Base-by-base conservation (phyloP, 2,329 filamentous ascomycete species). In the Diaporthe sp. region DNA sequence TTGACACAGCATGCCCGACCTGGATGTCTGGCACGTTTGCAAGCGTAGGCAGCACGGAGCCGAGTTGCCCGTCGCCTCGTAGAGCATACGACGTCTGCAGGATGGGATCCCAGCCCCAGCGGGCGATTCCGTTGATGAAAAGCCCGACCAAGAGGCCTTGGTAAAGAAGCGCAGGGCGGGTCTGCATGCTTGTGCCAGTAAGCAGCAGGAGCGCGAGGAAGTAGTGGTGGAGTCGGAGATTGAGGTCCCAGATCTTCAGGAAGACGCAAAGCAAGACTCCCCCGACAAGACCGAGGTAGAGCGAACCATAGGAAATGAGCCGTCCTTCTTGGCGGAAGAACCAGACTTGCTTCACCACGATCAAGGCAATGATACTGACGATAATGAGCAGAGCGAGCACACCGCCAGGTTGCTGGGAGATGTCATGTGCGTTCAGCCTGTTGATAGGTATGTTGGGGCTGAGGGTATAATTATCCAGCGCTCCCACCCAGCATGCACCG, bases 401-500 rank as follows among this genome's bases (percentile, higher is more conserved):
- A 0, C 96, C 97, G 10, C 97, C 97, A 0, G 97, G 96, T 81
- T 99, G 95, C 79, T 95, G 93, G 65, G 93, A 86, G 58, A 99
- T 91, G 81, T 99, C 97, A 82, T 97, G 95, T 0, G 93, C 92
- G 12, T 94, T 98, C n/a, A 99, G 89, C 3, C 97, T 93, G 83
- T 95, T 92, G 78, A 99, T 97, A 0, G 97, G 97, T 77, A 99
- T 98, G 85, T 94, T 94, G 9, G 73, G 73, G 80, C 95, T 94
- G 81, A 99, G 95, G 0, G 97, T 98, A 84, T 98, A 97, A 84
- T 98, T 98, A 81, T 96, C 96, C 79, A 99, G 85, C 1, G 95
- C 93, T 22, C 96, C 97, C 53, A 98, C 91, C 94, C 97, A 99
- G 81, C 94, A 95, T 10, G 92, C 93, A 1, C 96, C 96, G 0